These are phyloP conservation scores for Macrolepiota fuliginosa DNA, from an alignment of 768 basidiomycete genomes.

Conservation along the genomic window DNA sequence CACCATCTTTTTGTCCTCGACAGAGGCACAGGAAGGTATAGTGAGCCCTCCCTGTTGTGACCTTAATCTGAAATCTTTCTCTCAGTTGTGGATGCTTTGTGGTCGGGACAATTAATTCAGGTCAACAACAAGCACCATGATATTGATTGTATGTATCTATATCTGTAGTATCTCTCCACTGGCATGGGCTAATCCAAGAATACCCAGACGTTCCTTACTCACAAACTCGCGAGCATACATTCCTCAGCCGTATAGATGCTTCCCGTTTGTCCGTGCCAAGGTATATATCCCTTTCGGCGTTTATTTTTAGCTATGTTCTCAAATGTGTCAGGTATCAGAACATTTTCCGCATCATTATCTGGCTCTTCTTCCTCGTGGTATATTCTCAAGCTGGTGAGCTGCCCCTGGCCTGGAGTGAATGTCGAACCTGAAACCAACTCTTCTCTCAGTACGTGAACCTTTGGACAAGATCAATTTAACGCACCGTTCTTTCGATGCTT, in stretches of 20 bases:
- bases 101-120: slow-evolving; percentile 83
- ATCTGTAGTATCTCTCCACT: not conserved
- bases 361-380: slow-evolving; percentile 73
- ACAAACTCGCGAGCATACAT: slow-evolving; percentile 46
- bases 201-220: slow-evolving; percentile 66
- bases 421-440: not conserved
- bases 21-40: slow-evolving; percentile 73
- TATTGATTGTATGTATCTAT: slow-evolving; percentile 62
- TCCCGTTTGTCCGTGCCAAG: slow-evolving; percentile 78
- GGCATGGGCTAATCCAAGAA: not conserved
- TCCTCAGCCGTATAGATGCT: slow-evolving; percentile 75
- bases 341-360: slow-evolving; percentile 71
- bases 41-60: slow-evolving; percentile 24
- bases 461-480: slow-evolving; percentile 64
- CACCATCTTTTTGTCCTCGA: slow-evolving; percentile 81
- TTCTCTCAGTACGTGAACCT: slow-evolving; percentile 64
- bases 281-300: slow-evolving; percentile 28
- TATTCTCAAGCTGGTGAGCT: slow-evolving; percentile 81
- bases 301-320: slow-evolving; percentile 4
- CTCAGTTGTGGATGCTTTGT: slow-evolving; percentile 75
- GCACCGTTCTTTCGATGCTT: slow-evolving; percentile 59
- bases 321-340: slow-evolving; percentile 70
- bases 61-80: not conserved
- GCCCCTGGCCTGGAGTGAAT: not conserved
- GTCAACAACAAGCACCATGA: slow-evolving; percentile 70